Base-by-base conservation (phyloP, 2,329 filamentous ascomycete genomes). In the Daldinia sp. region DNA sequence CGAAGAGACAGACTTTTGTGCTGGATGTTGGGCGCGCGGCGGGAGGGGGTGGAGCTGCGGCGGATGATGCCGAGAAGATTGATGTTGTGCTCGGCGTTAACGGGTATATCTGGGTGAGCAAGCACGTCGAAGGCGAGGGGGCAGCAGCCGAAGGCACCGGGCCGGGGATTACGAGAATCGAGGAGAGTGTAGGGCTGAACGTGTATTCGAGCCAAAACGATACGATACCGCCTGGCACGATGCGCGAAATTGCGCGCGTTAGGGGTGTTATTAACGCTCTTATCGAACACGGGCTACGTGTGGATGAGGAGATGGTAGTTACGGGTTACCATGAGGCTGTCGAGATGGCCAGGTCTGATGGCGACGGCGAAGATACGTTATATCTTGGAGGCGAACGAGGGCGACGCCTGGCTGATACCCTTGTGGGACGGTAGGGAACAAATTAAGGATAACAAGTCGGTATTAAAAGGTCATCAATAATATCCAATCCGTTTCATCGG, bases 201-300 rank as follows among this genome's bases (percentile, higher is more conserved):
- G 93, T 97, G 70, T 99, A 99, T 79, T 95, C 92, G 57, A 96
- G 92, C 75, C 93, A 97, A 80, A 99, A 99, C 75, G 94, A 98
- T 75, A 84, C 87, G 58, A 93, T 99, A 66, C 81, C 87, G 19
- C 80, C 87, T 1, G 87, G 87, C 50, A 94, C 93, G 13, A 88
- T 95, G 82, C 86, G 89, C 65, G 95, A 98, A 82, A 97, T 99
- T 77, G 89, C 92, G 13, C 84, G 94, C 61, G 83, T 98, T 45
- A 85, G 90, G 32, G 91, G 92, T 19, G 91, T 95, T 58, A 90
- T 99, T 58, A 86, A 88, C 59, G 90, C 93, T 1, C 79, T 99
- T 61, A 91, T 96, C 1, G 90, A 96, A 75, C 87, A 90, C 43
- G 92, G 92, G 0, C 80, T 95, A 41, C 87, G 89, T 61, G 93